Base-by-base conservation (phyloP, 2,329 filamentous ascomycete species). In the Fusarium metavorans region DNA sequence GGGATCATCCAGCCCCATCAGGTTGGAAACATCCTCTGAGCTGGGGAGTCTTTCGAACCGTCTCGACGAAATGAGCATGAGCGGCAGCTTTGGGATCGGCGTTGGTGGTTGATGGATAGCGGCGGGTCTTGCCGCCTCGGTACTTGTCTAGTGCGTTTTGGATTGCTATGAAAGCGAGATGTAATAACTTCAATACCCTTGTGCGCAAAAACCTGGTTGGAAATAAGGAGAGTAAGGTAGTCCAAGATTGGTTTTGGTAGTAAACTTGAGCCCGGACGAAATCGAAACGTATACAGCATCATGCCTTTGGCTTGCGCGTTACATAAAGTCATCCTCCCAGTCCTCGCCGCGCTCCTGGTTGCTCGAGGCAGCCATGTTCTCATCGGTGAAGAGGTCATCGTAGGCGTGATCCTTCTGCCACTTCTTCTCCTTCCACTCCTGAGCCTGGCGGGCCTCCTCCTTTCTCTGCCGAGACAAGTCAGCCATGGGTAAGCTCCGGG, bases 321-420 rank as follows among this genome's bases (percentile, higher is more conserved):
- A 96, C 95, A 98, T 97, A 80, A 99, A 99, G 80, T 99, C 96
- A 68, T 98, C 95, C 80, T 94, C 89, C 85, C 94, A 95, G 81
- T 94, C 87, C 69, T 91, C 90, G 72, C 89, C 88, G 16, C 95
- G 90, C 80, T 98, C 92, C 84, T 98, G 94, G 83, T 99, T 99
- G 85, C 92, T 98, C 65, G 91, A 91, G 25, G 83, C 85, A 50
- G 91, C 91, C 85, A 97, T 88, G 78, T 93, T 93, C 67, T 98
- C 94, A 64, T 97, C 95, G 6, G 90, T 91, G 83, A 98, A 95
- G 64, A 98, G 84, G 56, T 98, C 95, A 81, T 98, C 97, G 83
- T 99, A 99, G 2, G 95, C 96, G 84, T 99, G 96, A n/a, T 98
- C 95, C 84, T 97, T 97, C 84, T 97, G 94, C 88, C 92, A 97